These are phyloP conservation scores for Linum lewisii DNA, from an alignment of 345 rosid species.

Conservation along the genomic window DNA sequence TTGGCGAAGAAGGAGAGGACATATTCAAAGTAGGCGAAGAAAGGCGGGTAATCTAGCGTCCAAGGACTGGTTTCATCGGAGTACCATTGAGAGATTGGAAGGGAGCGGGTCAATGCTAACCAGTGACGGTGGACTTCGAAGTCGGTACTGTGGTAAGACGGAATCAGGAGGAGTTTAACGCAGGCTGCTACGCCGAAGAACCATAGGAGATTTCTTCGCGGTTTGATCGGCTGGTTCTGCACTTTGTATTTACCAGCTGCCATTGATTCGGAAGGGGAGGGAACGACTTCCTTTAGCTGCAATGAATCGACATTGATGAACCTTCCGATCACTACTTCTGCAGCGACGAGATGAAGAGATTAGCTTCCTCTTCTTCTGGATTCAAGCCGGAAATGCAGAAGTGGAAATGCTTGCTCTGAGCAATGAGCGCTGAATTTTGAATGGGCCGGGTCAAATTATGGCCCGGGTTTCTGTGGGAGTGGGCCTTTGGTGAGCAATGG, in stretches of 20 bases:
- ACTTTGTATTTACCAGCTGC: background rate
- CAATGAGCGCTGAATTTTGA: too few relatives aligned
- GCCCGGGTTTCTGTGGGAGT: too few relatives aligned
- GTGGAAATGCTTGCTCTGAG: too few relatives aligned
- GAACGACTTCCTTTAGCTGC: background rate
- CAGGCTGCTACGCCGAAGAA: conserved; percentile 43
- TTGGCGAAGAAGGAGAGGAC: conserved; percentile 49
- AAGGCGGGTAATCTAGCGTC: conserved; percentile 94
- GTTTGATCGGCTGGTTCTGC: background rate
- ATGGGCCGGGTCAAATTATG: too few relatives aligned
- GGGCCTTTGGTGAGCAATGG: too few relatives aligned
- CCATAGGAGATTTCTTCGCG: conserved; percentile 29
- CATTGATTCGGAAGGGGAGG: background rate
- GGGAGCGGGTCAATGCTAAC: conserved; percentile 77
- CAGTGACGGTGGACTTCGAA: conserved; percentile 96
- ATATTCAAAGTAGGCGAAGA: conserved; percentile 63
- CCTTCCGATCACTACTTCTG: too few relatives aligned
- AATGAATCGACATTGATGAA: too few relatives aligned
- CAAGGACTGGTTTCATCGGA: conserved; percentile 76
- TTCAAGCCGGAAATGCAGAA: too few relatives aligned
- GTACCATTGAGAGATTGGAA: conserved; percentile 81
- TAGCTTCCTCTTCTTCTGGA: too few relatives aligned
- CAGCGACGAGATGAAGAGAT: too few relatives aligned
- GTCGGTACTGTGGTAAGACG: conserved; percentile 77
- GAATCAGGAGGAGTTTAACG: conserved; percentile 64